phyloP scores from a whole-genome alignment of 495 filamentous ascomycete species.

The Neurospora sp. region DNA sequence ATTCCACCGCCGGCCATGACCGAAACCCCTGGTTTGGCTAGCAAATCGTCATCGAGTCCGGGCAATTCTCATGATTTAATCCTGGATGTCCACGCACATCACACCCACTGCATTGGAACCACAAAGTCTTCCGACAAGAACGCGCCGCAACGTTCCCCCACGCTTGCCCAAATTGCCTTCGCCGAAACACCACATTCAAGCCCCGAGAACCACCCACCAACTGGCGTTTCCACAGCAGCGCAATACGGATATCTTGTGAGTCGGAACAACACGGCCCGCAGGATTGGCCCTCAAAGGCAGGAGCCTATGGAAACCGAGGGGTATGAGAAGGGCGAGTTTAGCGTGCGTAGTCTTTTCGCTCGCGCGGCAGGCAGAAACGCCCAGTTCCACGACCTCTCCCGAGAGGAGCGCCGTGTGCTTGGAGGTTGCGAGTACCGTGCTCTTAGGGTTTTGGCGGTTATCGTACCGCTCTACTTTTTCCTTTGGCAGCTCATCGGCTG shows the following conservation, averaged over 20 bases:
- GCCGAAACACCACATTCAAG: conserved; percentile 8
- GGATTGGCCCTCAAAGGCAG: neutral
- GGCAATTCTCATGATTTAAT: neutral
- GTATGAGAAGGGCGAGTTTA: conserved; percentile 3
- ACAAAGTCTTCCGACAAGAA: neutral
- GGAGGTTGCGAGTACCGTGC: conserved; percentile 77
- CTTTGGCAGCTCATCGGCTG: conserved; percentile 62
- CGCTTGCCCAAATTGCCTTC: conserved; percentile 17
- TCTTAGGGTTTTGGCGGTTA: conserved; percentile 55
- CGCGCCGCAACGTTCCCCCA: neutral
- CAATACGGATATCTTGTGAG: neutral
- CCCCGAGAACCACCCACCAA: neutral
- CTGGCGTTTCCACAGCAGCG: conserved; percentile 3
- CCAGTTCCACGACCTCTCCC: conserved; percentile 59
- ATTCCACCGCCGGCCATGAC: neutral
- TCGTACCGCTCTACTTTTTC: conserved; percentile 68
- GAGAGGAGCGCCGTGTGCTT: conserved; percentile 58
- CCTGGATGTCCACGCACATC: neutral
- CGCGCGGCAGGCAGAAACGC: conserved; percentile 55
- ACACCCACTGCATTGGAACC: neutral
- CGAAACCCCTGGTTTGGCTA: neutral
- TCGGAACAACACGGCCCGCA: neutral
- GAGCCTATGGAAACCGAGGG: neutral
- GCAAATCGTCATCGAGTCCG: neutral
- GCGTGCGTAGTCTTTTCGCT: conserved; percentile 18